These are phyloP conservation scores for Brettanomyces bruxellensis DNA, from an alignment of 805 yeast species.

Conservation along the genomic window DNA sequence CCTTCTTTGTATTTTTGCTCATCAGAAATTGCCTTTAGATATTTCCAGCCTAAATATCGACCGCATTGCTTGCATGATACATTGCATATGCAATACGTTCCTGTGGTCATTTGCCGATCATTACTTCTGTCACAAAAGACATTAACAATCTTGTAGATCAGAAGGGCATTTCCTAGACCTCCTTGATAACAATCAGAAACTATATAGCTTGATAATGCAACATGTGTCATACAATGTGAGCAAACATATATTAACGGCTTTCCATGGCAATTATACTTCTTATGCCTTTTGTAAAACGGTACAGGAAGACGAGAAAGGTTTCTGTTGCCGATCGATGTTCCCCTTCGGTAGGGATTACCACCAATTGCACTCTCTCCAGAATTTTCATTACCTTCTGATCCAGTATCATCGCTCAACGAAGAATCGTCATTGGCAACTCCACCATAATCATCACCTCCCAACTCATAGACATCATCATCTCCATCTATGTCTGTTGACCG, in stretches of 20 bases:
- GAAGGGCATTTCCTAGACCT: conserved; percentile 46
- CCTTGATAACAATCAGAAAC: conserved; percentile 39
- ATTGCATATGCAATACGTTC: conserved; percentile 48
- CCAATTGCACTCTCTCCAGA: not conserved
- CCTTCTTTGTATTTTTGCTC: conserved; percentile 54
- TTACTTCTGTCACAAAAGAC: conserved; percentile 14
- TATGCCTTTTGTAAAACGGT: conserved; percentile 6
- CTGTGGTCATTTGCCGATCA: conserved; percentile 44
- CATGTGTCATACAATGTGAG: conserved; percentile 21
- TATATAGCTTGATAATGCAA: conserved; percentile 21
- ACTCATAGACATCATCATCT: too few relatives aligned
- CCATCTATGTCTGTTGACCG: too few relatives aligned
- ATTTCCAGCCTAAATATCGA: conserved; percentile 54
- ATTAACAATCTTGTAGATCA: conserved; percentile 37
- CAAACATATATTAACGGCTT: conserved; percentile 20
- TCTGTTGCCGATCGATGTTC: not conserved
- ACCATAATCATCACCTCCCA: not conserved
- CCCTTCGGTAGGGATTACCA: conserved; percentile 4
- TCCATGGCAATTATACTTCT: conserved; percentile 14
- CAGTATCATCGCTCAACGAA: conserved; percentile 5
- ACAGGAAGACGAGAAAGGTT: not conserved
- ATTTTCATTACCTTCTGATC: conserved; percentile 2
- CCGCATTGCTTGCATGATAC: conserved; percentile 48
- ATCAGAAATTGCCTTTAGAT: conserved; percentile 35
- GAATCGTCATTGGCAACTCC: not conserved